These are phyloP conservation scores for Sporothrix sp. DNA, from an alignment of 2,329 filamentous ascomycete genomes.

Conservation along the genomic window DNA sequence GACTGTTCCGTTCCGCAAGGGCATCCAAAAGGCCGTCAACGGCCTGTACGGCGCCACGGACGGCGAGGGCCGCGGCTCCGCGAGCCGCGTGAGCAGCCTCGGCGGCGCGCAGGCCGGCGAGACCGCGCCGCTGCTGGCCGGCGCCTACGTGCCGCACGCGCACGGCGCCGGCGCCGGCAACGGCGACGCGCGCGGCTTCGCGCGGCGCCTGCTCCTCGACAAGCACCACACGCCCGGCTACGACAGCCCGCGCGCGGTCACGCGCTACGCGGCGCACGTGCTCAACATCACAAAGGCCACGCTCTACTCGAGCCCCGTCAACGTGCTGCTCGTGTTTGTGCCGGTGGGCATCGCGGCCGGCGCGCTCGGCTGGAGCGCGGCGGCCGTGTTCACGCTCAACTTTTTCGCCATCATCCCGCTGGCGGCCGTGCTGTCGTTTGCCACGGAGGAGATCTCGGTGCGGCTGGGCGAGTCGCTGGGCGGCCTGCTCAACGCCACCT, in stretches of 20 bases:
- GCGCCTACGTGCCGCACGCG: neutral
- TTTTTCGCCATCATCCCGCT: slow-evolving; percentile 82
- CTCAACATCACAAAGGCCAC: slow-evolving; percentile 51
- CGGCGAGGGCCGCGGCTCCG: neutral
- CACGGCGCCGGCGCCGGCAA: slow-evolving; percentile 8
- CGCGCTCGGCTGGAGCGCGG: slow-evolving; percentile 50
- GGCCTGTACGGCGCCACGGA: slow-evolving; percentile 4
- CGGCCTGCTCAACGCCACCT: slow-evolving; percentile 65
- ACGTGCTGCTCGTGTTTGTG: slow-evolving; percentile 63
- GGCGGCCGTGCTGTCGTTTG: slow-evolving; percentile 75
- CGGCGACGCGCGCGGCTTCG: slow-evolving; percentile 18
- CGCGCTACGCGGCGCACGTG: slow-evolving; percentile 37
- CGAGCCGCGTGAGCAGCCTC: slow-evolving; percentile 6
- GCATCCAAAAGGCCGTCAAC: slow-evolving; percentile 16
- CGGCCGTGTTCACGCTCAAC: slow-evolving; percentile 64
- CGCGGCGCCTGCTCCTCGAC: slow-evolving; percentile 34
- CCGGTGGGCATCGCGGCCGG: slow-evolving; percentile 64
- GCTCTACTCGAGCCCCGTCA: slow-evolving; percentile 53
- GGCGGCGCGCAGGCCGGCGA: slow-evolving; percentile 21
- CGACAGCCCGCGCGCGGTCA: slow-evolving; percentile 36
- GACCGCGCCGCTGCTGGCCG: slow-evolving; percentile 32
- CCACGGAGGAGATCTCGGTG: slow-evolving; percentile 67
- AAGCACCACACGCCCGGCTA: slow-evolving; percentile 41
- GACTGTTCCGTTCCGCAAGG: slow-evolving; percentile 22
- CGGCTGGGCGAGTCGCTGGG: slow-evolving; percentile 66